Evolutionary conservation across 2,329 filamentous ascomycete genomes (phyloP).

Genomic region (Tolypocladium pustulatum): DNA sequence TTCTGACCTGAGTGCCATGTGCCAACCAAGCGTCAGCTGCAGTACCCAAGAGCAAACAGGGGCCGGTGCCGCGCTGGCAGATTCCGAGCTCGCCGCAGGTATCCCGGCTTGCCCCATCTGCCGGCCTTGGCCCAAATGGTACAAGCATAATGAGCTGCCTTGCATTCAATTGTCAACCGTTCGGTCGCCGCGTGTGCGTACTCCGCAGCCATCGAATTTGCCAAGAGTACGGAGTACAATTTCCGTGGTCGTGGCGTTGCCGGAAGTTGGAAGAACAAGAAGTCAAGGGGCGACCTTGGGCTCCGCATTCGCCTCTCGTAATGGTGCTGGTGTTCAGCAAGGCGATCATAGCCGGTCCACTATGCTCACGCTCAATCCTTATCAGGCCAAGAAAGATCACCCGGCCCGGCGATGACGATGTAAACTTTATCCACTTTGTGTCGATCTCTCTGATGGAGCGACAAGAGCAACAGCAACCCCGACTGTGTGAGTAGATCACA

Average conservation of each 20-base stretch:
- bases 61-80: neutral
- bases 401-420: neutral
- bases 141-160: neutral
- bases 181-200: neutral
- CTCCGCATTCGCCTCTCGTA: neutral
- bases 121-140: neutral
- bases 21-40: neutral
- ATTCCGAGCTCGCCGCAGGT: constrained; percentile 1
- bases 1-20: constrained; percentile 1
- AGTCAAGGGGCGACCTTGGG: neutral
- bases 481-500: neutral
- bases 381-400: neutral
- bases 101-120: neutral
- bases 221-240: neutral
- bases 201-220: neutral
- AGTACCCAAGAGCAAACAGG: neutral
- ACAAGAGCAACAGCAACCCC: neutral
- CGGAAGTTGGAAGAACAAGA: neutral
- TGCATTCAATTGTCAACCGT: neutral
- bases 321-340: neutral
- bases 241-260: neutral
- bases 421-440: neutral
- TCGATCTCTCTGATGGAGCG: neutral
- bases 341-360: neutral
- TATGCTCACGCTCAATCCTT: neutral